Evolutionary conservation across 345 rosid genomes (phyloP).

Genomic region (Eucalyptus polybractea): DNA sequence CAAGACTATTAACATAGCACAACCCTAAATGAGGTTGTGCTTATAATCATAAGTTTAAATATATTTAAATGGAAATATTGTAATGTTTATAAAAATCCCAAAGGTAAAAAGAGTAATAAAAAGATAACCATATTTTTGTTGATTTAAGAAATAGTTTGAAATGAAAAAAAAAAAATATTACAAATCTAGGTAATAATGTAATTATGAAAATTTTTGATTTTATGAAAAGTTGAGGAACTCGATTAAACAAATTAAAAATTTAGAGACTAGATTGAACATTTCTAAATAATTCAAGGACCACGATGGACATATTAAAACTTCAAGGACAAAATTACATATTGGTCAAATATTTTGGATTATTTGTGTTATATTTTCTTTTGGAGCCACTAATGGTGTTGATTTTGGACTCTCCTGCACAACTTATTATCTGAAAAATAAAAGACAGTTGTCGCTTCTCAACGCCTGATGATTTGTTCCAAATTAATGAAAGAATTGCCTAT

Average conservation of each 20-base stretch:
- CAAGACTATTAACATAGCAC: neutral
- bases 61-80: neutral
- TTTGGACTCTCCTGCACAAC: neutral
- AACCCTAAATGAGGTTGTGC: neutral
- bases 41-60: too few species aligned
- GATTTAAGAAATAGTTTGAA: neutral
- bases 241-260: too few species aligned
- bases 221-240: neutral
- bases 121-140: neutral
- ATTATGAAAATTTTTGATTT: too few species aligned
- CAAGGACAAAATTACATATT: neutral
- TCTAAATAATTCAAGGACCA: neutral
- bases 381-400: neutral
- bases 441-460: rapidly evolving
- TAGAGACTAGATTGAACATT: neutral
- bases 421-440: neutral
- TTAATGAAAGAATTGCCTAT: neutral
- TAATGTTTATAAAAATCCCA: too few species aligned
- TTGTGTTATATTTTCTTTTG: too few species aligned
- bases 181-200: neutral
- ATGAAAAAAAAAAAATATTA: too few species aligned
- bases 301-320: too few species aligned
- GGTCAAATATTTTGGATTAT: too few species aligned
- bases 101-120: too few species aligned
- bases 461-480: neutral